Evolutionary conservation across 768 basidiomycete species (phyloP), one percentile per base, ranked within the genome.

Genomic region (Kwoniella sp.): DNA sequence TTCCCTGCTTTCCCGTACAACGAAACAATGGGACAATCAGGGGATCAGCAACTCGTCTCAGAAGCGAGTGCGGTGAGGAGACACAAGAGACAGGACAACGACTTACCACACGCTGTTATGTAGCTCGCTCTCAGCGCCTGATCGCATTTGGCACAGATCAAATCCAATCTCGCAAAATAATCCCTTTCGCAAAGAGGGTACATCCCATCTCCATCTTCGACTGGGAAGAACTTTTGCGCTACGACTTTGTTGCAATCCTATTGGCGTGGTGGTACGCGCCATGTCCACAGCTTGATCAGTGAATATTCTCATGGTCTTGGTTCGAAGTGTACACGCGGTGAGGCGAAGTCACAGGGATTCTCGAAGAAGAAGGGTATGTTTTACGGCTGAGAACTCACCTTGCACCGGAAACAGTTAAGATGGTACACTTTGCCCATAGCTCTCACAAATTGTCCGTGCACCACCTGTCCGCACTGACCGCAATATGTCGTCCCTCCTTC

Each of bases 221-320:
- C 91, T 22, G 96, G 95, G 82, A 99, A 99, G 84, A 99, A 99
- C 81, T 98, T 99, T 66, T 91, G 90, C 29, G 96, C 96, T 48
- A 99, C 96, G 53, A 97, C 90, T 74, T 90, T 89, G 72, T 91
- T 90, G 76, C 96, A 99, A 79, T 99, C 96, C 95, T 97, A 77
- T 25, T 22, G 23, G 56, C 2, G 29, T n/a, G n/a, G n/a, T n/a
- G n/a, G n/a, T n/a, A 22, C 26, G 26, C 15, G 20, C 15, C 28
- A 9, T 0, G 22, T 66, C 59, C 64, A 57, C 61, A 29, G 51
- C 23, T 0, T 37, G n/a, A 54, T 53, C 12, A 38, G 11, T n/a
- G n/a, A n/a, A n/a, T n/a, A n/a, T n/a, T n/a, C n/a, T n/a, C n/a
- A n/a, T n/a, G n/a, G n/a, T 26, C 15, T 37, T 22, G 53, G 26